Conservation (phyloP, 2,329 filamentous ascomycete species). For the Diplodia seriata region DNA sequence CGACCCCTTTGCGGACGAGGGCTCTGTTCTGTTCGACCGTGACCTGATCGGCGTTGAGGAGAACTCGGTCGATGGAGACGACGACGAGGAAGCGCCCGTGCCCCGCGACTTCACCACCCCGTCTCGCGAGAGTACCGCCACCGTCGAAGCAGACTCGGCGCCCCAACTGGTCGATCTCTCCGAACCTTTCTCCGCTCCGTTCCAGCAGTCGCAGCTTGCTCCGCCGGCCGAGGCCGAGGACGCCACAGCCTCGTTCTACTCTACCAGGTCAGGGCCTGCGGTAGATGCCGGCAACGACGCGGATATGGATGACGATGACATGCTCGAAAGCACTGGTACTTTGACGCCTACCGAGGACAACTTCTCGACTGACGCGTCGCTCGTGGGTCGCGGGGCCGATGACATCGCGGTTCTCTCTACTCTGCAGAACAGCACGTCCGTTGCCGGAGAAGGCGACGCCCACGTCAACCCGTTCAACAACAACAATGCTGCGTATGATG, state of each 20-base stretch:
- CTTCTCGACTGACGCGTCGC: conserved; percentile 38
- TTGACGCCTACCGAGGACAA: conserved; percentile 49
- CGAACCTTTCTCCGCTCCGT: conserved; percentile 35
- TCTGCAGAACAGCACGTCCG: conserved; percentile 31
- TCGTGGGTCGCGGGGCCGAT: conserved; percentile 42
- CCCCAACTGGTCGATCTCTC: conserved; percentile 45
- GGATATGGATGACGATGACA: conserved; percentile 39
- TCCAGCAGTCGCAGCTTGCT: conserved; percentile 37
- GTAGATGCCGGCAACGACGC: conserved; percentile 34
- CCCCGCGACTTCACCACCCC: conserved; percentile 41
- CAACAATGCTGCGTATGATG: conserved; percentile 44
- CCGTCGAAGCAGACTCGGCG: conserved; percentile 38
- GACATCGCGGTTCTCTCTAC: conserved; percentile 44
- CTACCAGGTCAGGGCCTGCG: conserved; percentile 36
- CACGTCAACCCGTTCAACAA: conserved; percentile 37
- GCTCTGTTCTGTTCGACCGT: conserved; percentile 53
- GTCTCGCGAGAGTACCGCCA: conserved; percentile 44
- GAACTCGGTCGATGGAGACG: conserved; percentile 34
- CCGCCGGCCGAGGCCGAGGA: conserved; percentile 14
- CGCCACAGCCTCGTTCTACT: conserved; percentile 44
- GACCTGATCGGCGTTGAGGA: conserved; percentile 40
- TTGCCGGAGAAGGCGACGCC: conserved; percentile 45
- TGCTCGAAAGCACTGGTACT: conserved; percentile 43
- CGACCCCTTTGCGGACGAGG: conserved; percentile 57
- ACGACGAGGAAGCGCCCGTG: conserved; percentile 43